Evolutionary conservation across 371 early-diverging fungal species (phyloP), one percentile per base, ranked within the genome.

Genomic region (Vairimorpha ceranae): DNA sequence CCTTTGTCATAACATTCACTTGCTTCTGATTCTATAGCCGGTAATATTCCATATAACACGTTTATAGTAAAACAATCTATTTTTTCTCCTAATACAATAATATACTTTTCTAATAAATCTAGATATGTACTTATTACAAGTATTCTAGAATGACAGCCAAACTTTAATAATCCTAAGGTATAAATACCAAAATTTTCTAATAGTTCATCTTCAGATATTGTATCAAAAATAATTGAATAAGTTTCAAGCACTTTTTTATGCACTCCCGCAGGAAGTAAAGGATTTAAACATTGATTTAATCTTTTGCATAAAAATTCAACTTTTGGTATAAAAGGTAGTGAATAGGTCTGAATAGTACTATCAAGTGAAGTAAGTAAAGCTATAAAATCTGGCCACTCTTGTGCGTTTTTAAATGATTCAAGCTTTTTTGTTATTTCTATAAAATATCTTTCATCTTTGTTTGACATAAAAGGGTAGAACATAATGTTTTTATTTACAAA

Each of bases 211-310:
- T 59, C 52, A 4, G 58, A 46, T 14, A 82, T 32, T 30, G 65
- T 75, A 19, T 88, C 84, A 66, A 94, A 87, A n/a, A 96, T 87
- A 58, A 89, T 88, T 1, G 85, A 86, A 81, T 96, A 97, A 0
- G 92, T 89, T 65, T 91, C 89, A 52, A 97, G 76, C 1, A 93
- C 89, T 83, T 94, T 95, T 79, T 90, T 92, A 82, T 97, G 98
- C 19, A 96, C 95, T 21, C 98, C 98, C 25, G 94, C 89, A 8
- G 98, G 98, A n/a, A 97, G 86, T 17, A 91, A 92, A 14, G 95
- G 95, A 79, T 95, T 95, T 64, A 97, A 87, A 72, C 94, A 95
- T 77, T 97, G 97, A 0, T 93, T 94, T 36, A 97, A 85, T 23
- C 97, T 88, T 85, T 94, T 94, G 58, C 91, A 88, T 3, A 97